Percentiles rank a stretch among this genome's conserved stretches.
Evolutionary conservation across 352 stramenopile species (phyloP).

Genomic region (Pythium biforme): DNA sequence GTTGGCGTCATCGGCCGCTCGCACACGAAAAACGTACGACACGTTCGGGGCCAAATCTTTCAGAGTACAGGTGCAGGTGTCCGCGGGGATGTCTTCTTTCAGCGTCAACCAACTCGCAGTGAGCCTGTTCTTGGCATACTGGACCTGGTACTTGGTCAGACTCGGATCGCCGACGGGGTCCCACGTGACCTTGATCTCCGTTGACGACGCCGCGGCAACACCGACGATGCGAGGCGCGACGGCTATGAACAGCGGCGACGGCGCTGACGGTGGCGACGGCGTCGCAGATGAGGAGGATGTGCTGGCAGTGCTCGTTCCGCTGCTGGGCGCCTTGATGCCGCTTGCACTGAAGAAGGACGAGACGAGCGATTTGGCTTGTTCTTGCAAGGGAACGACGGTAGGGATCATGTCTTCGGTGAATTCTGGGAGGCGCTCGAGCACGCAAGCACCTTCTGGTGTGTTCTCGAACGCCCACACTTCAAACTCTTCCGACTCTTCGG

Average conservation of each 20-base stretch:
- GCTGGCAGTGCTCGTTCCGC: background rate
- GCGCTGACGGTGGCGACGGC: background rate
- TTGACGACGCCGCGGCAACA: slow-evolving; percentile 54
- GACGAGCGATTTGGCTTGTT: slow-evolving; percentile 71
- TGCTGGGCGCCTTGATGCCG: slow-evolving; percentile 33
- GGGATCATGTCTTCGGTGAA: slow-evolving; percentile 32
- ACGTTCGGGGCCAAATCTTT: slow-evolving; percentile 59
- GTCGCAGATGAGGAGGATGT: background rate
- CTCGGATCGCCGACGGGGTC: slow-evolving; percentile 55
- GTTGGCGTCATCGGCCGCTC: slow-evolving; percentile 42
- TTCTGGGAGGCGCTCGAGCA: slow-evolving; percentile 56
- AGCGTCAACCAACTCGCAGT: slow-evolving; percentile 79
- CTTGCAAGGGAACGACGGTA: slow-evolving; percentile 39
- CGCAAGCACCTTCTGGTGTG: slow-evolving; percentile 28
- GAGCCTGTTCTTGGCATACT: slow-evolving; percentile 79
- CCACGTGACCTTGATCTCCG: slow-evolving; percentile 74
- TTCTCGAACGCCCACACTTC: slow-evolving; percentile 35
- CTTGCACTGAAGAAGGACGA: slow-evolving; percentile 56
- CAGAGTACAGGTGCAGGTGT: slow-evolving; percentile 58
- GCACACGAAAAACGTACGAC: slow-evolving; percentile 71
- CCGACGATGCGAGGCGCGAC: slow-evolving; percentile 53
- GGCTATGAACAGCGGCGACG: slow-evolving; percentile 6
- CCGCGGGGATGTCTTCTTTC: slow-evolving; percentile 57
- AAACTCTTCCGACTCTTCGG: slow-evolving; percentile 17
- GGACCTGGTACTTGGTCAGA: slow-evolving; percentile 74